Percentiles rank a stretch among this genome's conserved stretches.
Conservation (phyloP, 148 eudicot genomes). For the Rhododendron henanense region DNA sequence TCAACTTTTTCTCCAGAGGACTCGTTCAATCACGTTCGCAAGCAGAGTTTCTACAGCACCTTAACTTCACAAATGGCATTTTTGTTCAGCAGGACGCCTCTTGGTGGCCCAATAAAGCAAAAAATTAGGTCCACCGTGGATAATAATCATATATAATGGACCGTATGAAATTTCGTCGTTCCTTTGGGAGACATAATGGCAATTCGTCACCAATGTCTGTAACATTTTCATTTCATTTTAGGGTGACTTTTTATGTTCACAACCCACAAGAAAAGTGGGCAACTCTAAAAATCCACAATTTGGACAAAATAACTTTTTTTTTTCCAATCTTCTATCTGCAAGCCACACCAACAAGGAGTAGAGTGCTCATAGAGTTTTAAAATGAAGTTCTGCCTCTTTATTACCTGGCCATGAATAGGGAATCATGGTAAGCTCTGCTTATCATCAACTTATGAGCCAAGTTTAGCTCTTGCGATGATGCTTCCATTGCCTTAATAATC, state of each 20-base stretch:
- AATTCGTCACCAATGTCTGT: not conserved
- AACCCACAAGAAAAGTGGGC: not conserved
- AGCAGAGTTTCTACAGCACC: not conserved
- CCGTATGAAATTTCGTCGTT: not conserved
- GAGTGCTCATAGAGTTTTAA: not conserved
- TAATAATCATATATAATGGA: not conserved
- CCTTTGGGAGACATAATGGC: not conserved
- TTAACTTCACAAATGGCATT: not conserved
- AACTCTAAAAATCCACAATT: not conserved
- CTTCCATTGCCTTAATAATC: constrained; percentile 72
- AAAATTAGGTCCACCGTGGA: not conserved
- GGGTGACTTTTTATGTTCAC: not conserved
- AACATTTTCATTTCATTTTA: not conserved
- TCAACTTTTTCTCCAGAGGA: not conserved
- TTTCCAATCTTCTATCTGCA: not conserved
- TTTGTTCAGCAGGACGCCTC: not conserved
- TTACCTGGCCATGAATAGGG: constrained; percentile 97
- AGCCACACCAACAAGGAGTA: not conserved
- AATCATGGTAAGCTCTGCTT: constrained; percentile 98
- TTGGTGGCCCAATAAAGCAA: not conserved
- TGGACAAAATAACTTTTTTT: too few species aligned
- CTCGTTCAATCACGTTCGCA: not conserved
- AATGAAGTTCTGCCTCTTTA: not conserved
- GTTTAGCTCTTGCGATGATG: constrained; percentile 64
- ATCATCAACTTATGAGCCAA: constrained; percentile 80